Percentiles rank a stretch among this genome's conserved stretches.
Evolutionary conservation across 1,284 basidiomycete genomes (phyloP).

Genomic region (Cryptococcus hybrid): DNA sequence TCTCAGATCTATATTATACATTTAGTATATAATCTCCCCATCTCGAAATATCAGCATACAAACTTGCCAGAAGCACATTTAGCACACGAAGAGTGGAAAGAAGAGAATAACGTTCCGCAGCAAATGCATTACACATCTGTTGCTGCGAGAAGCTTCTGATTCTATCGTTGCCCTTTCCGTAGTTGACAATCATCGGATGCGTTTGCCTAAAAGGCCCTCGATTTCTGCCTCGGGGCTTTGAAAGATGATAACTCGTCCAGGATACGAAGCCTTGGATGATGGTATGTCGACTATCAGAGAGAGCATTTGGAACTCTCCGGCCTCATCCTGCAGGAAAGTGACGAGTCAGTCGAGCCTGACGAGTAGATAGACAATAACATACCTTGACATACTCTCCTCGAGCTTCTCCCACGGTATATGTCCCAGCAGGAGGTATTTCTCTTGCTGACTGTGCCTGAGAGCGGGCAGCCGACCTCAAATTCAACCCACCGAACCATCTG

Average conservation of each 20-base stretch:
- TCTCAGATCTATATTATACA: no score
- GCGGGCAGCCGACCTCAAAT: background rate
- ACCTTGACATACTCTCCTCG: constrained; percentile 50
- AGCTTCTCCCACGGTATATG: constrained; percentile 48
- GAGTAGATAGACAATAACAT: constrained; percentile 3
- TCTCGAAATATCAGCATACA: no score
- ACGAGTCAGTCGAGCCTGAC: background rate
- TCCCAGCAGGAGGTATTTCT: constrained; percentile 42
- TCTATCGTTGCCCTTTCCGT: background rate
- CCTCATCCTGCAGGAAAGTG: constrained; percentile 33
- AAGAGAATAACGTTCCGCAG: background rate
- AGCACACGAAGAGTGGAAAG: background rate
- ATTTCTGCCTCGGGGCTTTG: constrained; percentile 42
- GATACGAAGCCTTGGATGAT: constrained; percentile 31
- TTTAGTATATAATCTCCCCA: no score
- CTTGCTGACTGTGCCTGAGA: constrained; percentile 2
- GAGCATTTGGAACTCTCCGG: constrained; percentile 40
- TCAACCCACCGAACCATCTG: constrained; percentile 13
- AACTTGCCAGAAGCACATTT: background rate
- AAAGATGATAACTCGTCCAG: constrained; percentile 43
- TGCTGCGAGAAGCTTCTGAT: background rate
- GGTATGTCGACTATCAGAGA: constrained; percentile 48
- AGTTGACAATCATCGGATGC: constrained; percentile 8
- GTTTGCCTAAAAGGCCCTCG: constrained; percentile 37
- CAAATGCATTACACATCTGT: constrained; percentile 1